Evolutionary conservation across 2,329 filamentous ascomycete genomes (phyloP), one percentile per base, ranked within the genome.

Genomic region (Diaporthe citrichinensis): DNA sequence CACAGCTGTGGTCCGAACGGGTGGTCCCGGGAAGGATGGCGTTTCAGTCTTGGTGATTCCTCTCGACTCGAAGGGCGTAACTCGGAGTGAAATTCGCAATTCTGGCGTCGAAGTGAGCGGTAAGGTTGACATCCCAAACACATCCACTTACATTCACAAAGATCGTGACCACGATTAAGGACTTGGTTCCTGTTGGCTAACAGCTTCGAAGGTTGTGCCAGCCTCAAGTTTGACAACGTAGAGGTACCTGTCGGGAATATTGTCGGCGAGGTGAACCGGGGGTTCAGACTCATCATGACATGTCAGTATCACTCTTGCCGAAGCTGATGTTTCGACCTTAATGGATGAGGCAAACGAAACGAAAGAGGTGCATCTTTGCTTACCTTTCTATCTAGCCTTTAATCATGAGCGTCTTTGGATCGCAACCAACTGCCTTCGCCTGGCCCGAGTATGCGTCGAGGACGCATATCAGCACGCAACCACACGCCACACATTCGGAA

Each of bases 1-100:
- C 78, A 91, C 90, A 1, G 89, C 90, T 36, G 91, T 90, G 7
- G 89, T 91, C 5, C 85, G 89, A 17, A 91, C 89, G 0, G 88
- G 88, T 7, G 88, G 86, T 0, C 80, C 85, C 4, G 89, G 89
- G 23, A 85, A 84, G 74, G 78, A 79, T 9, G 89, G 89, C 9
- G 84, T 91, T 34, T 89, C 88, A 4, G 84, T 90, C 6, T 80
- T 91, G 4, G 86, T 91, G 3, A 88, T 91, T 31, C 86, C 88
- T 0, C 81, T 87, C 25, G 80, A 84, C 69, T 81, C 83, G 1
- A 81, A 83, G 17, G 89, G 89, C 39, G 82, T 91, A 23, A 83
- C 84, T 4, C 85, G 85, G 61, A 84, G 88, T n/a, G 86, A 84
- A 46, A 91, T 92, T 82, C 82, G 87, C 65, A 92, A 93, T 79